Percentiles rank a stretch among this genome's conserved stretches.
These are phyloP conservation scores for Herpetospermum pedunculosum DNA, from an alignment of 306 rosid genomes.

Conservation along the genomic window DNA sequence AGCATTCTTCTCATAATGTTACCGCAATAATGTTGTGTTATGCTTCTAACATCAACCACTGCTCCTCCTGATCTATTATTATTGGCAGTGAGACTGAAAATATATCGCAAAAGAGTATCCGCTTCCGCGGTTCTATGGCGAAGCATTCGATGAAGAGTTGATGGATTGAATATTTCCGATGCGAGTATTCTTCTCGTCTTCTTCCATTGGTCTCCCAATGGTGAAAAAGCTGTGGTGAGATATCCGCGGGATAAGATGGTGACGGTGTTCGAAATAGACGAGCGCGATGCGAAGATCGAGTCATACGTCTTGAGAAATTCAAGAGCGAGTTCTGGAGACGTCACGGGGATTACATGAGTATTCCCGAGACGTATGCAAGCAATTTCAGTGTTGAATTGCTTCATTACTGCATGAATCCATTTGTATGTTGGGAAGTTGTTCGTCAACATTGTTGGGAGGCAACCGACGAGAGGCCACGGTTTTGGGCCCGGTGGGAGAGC, in stretches of 20 bases:
- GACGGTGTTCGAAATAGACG: too few relatives aligned
- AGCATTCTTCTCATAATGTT: slow-evolving; percentile 18
- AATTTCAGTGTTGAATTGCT: too few relatives aligned
- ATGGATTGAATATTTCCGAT: slow-evolving; percentile 1
- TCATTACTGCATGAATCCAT: too few relatives aligned
- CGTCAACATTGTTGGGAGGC: too few relatives aligned
- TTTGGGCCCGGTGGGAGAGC: too few relatives aligned
- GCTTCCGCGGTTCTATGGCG: slow-evolving; percentile 29
- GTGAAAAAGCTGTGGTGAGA: neutral
- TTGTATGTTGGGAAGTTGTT: too few relatives aligned
- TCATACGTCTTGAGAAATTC: too few relatives aligned
- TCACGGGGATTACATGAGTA: too few relatives aligned
- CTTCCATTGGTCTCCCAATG: slow-evolving; percentile 10
- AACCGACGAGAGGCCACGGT: too few relatives aligned
- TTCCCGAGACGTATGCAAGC: too few relatives aligned
- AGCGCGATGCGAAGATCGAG: too few relatives aligned
- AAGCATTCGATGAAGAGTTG: slow-evolving; percentile 15
- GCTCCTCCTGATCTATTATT: neutral
- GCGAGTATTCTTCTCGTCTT: slow-evolving; percentile 8
- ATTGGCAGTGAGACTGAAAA: slow-evolving; percentile 13
- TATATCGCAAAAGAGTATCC: slow-evolving; percentile 20
- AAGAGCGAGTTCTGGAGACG: too few relatives aligned
- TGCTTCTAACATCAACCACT: slow-evolving; percentile 15
- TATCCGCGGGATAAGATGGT: slow-evolving; percentile 8
- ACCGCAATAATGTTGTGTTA: slow-evolving; percentile 17